Base-by-base conservation (phyloP, 2,329 filamentous ascomycete genomes). In the Zasmidium citrigriseum region DNA sequence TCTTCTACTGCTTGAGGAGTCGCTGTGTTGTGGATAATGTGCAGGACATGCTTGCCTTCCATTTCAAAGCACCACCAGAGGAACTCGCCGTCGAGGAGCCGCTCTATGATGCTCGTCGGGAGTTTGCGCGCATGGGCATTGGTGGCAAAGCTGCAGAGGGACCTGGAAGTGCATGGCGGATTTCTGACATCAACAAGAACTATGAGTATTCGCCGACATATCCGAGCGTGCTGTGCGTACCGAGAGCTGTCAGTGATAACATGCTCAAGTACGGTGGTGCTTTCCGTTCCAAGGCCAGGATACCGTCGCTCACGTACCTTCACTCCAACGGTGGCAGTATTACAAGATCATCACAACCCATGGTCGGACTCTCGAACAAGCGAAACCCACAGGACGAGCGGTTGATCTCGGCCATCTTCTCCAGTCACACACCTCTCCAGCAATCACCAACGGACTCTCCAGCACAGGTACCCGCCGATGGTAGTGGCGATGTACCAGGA, bases 251-350 rank as follows among this genome's bases (percentile, higher is more conserved):
- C 66, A 98, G 93, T n/a, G 95, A 99, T 75, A 97, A 95, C 70
- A 92, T 93, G 49, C 84, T 99, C 51, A 96, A 96, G 70, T 96
- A 99, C 72, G 95, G 93, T 23, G 89, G 88, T 59, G 85, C 87
- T 62, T 98, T 96, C 76, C 89, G 95, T 52, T 98, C 95, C 0
- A 86, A 93, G 59, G 87, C 89, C 63, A 88, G 95, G 60, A 93
- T 99, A 73, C 95, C 95, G 1, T 89, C 88, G 2, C 79, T 99
- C 41, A 92, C 92, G 21, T 99, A 99, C 74, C 85, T 97, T n/a
- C 95, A 99, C 74, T 82, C 97, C 68, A 99, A 98, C 73, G 96
- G 96, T 73, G 98, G 95, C 75, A 95, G 93, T 22, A 96, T 99
- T 64, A 97, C 93, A 1, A 85, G 95, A 71, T 96, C 92, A 71